Percentiles rank a stretch among this genome's conserved stretches.
Conservation (phyloP, 2,329 filamentous ascomycete genomes). For the Daldinia sp. region DNA sequence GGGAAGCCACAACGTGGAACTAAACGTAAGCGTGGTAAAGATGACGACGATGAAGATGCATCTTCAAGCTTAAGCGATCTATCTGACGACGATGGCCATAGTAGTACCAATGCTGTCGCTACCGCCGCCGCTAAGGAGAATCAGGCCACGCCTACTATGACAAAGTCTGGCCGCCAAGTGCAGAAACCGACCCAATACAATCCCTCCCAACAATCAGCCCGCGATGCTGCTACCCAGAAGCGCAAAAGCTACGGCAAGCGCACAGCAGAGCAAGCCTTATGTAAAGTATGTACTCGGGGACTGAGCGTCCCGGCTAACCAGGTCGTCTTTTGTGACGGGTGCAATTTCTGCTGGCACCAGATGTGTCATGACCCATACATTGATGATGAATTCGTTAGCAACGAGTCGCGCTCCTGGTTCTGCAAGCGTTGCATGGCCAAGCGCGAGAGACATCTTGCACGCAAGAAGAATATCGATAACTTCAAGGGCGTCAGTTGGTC, state of each 20-base stretch:
- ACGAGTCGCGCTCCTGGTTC: conserved; percentile 75
- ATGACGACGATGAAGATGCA: conserved; percentile 34
- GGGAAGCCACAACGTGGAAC: conserved; percentile 35
- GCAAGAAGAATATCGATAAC: conserved; percentile 50
- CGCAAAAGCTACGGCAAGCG: conserved; percentile 62
- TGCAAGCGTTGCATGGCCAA: conserved; percentile 68
- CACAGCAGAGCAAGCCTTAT: conserved; percentile 68
- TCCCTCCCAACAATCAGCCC: conserved; percentile 56
- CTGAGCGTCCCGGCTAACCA: conserved; percentile 77
- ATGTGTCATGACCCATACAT: conserved; percentile 81
- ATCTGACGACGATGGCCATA: conserved; percentile 41
- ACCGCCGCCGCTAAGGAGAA: conserved; percentile 42
- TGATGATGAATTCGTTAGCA: conserved; percentile 70
- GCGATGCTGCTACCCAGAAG: conserved; percentile 43
- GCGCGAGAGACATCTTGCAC: conserved; percentile 54
- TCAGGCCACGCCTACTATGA: conserved; percentile 68
- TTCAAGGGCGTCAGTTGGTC: conserved; percentile 52
- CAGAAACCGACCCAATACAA: conserved; percentile 71
- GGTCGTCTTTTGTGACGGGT: conserved; percentile 87
- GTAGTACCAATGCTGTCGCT: background rate
- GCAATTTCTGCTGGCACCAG: conserved; percentile 82
- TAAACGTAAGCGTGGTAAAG: conserved; percentile 50
- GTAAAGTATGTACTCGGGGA: conserved; percentile 76
- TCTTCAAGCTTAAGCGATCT: conserved; percentile 44
- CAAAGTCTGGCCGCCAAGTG: conserved; percentile 78